Percentiles rank a stretch among this genome's conserved stretches.
Conservation (phyloP, 306 rosid species). For the Hippophae rhamnoides region DNA sequence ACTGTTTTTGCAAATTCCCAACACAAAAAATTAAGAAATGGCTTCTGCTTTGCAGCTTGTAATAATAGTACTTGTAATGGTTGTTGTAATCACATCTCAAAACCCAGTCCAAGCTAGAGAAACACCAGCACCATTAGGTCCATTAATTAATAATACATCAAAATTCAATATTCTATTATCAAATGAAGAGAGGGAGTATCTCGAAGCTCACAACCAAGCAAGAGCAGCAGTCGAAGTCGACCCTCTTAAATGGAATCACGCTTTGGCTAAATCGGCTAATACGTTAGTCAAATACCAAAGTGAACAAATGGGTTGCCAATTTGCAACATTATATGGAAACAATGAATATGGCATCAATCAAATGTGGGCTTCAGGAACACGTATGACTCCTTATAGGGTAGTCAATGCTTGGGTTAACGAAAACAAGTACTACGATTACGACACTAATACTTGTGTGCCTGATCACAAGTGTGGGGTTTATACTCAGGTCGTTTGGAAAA, state of each 20-base stretch:
- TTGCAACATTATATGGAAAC: slow-evolving; percentile 27
- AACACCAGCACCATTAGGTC: not conserved
- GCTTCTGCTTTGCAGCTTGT: no score
- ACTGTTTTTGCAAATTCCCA: no score
- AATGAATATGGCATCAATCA: slow-evolving; percentile 54
- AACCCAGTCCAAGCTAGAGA: not conserved
- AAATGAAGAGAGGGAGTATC: slow-evolving; percentile 25
- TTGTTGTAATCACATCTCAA: not conserved
- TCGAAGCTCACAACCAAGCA: slow-evolving; percentile 56
- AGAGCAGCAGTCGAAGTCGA: slow-evolving; percentile 49
- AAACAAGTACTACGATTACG: slow-evolving; percentile 40
- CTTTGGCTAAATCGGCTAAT: slow-evolving; percentile 34
- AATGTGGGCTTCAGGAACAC: slow-evolving; percentile 25
- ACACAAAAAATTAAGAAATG: no score
- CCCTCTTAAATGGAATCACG: slow-evolving; percentile 47
- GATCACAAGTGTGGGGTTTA: slow-evolving; percentile 42
- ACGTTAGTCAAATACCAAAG: slow-evolving; percentile 38
- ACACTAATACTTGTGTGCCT: slow-evolving; percentile 33
- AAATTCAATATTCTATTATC: not conserved
- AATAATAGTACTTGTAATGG: not conserved
- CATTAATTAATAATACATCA: no score
- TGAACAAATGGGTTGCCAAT: slow-evolving; percentile 31
- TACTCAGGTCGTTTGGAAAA: slow-evolving; percentile 75
- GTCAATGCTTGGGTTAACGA: slow-evolving; percentile 58
- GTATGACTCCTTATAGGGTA: slow-evolving; percentile 27